Conservation (phyloP, 2,329 filamentous ascomycete genomes). For the Ascochyta pisi region DNA sequence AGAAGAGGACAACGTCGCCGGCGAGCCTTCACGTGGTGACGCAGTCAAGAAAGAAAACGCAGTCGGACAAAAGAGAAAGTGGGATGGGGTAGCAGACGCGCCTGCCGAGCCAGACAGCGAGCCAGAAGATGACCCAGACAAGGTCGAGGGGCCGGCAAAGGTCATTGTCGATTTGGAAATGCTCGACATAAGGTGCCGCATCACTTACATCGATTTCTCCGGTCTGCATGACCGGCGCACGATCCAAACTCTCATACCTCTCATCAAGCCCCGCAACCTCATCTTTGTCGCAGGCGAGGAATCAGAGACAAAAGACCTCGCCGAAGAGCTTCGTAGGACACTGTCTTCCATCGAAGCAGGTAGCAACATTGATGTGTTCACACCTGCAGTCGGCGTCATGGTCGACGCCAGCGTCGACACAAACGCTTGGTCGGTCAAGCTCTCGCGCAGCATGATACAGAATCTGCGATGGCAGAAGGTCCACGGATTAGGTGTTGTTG, state of each 20-base stretch:
- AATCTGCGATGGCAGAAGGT: constrained; percentile 95
- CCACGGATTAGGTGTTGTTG: constrained; percentile 86
- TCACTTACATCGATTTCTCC: constrained; percentile 90
- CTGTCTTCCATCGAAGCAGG: constrained; percentile 55
- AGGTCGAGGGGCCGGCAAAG: constrained; percentile 75
- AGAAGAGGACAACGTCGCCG: constrained; percentile 79
- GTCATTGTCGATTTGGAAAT: constrained; percentile 69
- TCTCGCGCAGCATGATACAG: constrained; percentile 83
- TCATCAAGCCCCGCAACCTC: constrained; percentile 92
- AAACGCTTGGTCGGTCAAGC: constrained; percentile 93
- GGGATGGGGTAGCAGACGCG: constrained; percentile 71
- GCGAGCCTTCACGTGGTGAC: constrained; percentile 64
- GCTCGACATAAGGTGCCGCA: constrained; percentile 73
- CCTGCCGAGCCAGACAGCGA: constrained; percentile 54
- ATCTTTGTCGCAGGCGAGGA: constrained; percentile 85
- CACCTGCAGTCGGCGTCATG: constrained; percentile 73
- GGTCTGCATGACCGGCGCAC: constrained; percentile 93
- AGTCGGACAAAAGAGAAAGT: constrained; percentile 91
- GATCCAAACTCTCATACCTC: constrained; percentile 90
- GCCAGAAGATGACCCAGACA: constrained; percentile 60
- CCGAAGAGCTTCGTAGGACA: constrained; percentile 78
- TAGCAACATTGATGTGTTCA: constrained; percentile 72
- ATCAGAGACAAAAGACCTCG: constrained; percentile 76
- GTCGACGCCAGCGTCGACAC: constrained; percentile 96
- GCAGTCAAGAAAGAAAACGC: constrained; percentile 56